Conservation (phyloP, 371 early-diverging fungal species). For the Caulochytrium protostelioides region DNA sequence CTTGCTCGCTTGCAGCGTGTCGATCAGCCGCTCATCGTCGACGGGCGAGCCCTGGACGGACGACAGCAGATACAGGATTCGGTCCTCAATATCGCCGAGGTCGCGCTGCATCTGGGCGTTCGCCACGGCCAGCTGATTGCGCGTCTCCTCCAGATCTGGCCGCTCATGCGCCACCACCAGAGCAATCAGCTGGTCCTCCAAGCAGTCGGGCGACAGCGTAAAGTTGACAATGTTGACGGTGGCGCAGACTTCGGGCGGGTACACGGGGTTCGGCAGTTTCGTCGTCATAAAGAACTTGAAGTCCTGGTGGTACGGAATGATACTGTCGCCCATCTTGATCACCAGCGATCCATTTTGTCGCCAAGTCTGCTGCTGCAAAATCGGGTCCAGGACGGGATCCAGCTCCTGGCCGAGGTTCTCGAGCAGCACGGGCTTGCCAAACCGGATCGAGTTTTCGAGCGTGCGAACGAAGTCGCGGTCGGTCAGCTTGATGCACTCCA, state of each 20-base stretch:
- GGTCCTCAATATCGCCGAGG: conserved; percentile 38
- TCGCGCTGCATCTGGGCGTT: conserved; percentile 37
- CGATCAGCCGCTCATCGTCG: conserved; percentile 38
- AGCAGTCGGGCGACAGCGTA: conserved; percentile 30
- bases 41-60: conserved; percentile 39
- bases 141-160: conserved; percentile 36
- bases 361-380: conserved; percentile 26
- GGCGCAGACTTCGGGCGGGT: conserved; percentile 32
- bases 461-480: conserved; percentile 32
- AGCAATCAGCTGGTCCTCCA: conserved; percentile 35
- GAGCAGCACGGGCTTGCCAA: conserved; percentile 32
- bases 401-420: conserved; percentile 31
- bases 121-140: conserved; percentile 26
- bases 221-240: conserved; percentile 35
- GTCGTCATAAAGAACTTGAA: conserved; percentile 36
- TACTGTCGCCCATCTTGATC: conserved; percentile 33
- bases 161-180: conserved; percentile 36
- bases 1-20: conserved; percentile 34
- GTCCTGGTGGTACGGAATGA: conserved; percentile 34
- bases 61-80: conserved; percentile 33
- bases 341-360: conserved; percentile 30
- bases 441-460: conserved; percentile 33
- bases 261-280: conserved; percentile 35
- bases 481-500: conserved; percentile 30
- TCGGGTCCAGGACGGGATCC: conserved; percentile 33